Percentiles rank a stretch among this genome's conserved stretches.
phyloP scores from a whole-genome alignment of 306 rosid species.

The Inga leiocalycina region DNA sequence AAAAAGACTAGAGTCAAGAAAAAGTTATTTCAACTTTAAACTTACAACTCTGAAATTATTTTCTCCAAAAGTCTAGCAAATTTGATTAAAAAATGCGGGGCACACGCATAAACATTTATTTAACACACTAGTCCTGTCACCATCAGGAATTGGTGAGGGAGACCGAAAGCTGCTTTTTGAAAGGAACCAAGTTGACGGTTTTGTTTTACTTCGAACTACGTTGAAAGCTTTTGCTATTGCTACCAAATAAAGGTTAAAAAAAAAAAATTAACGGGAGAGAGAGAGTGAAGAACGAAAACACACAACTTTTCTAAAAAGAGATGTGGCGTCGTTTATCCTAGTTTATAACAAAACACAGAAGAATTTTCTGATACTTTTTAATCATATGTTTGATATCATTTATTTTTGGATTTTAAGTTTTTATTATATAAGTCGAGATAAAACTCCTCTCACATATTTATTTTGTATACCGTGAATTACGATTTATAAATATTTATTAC shows the following conservation, averaged over 20 bases:
- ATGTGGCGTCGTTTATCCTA: neutral
- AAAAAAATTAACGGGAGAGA: neutral
- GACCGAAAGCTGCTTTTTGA: neutral
- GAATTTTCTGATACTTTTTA: neutral
- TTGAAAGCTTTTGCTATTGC: neutral
- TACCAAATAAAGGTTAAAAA: too few species aligned
- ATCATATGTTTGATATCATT: too few species aligned
- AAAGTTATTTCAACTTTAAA: too few species aligned
- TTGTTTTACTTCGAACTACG: neutral
- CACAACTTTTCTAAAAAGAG: neutral
- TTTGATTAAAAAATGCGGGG: neutral
- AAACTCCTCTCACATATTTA: too few species aligned
- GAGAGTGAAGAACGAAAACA: neutral
- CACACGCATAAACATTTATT: neutral
- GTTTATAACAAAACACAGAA: neutral
- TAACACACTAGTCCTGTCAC: conserved; percentile 33
- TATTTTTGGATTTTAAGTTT: too few species aligned
- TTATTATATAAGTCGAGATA: too few species aligned
- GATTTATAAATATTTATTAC: too few species aligned
- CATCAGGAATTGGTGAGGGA: conserved; percentile 40
- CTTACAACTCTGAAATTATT: too few species aligned
- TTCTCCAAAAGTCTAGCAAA: too few species aligned
- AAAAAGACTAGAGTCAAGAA: too few species aligned
- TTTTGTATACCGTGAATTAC: too few species aligned
- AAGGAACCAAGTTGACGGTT: conserved; percentile 29